Base-by-base conservation (phyloP, 805 yeast species). In the Barnettozyma sp. region DNA sequence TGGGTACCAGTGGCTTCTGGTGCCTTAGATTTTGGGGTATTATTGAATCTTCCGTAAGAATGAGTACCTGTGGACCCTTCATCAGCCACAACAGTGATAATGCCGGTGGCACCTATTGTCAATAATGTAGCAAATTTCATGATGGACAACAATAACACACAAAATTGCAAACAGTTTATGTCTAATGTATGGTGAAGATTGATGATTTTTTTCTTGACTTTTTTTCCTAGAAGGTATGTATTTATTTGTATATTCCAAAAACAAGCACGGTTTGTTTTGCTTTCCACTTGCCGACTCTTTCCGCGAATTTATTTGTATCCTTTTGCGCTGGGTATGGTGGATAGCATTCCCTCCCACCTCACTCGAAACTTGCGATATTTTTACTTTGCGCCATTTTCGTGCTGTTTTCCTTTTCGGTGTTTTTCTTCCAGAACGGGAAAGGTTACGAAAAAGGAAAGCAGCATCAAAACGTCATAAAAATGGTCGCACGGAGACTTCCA, bases 31-130 rank as follows among this genome's bases (percentile, higher is more conserved):
- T 55, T 50, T 43, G 56, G 46, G 36, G 74, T 67, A 58, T 71
- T 68, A 63, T 72, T 63, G 46, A 71, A 72, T 52, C 65, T 66
- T 47, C 83, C 83, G 45, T 63, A 65, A 44, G 58, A 66, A 63
- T 75, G 81, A 36, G 82, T 42, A 33, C 47, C 30, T 6, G 30
- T 43, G 29, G 37, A 42, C 17, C 39, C 46, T 24, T 48, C 42
- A 17, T 47, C 47, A 24, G 39, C 48, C 28, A 53, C 52, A 27
- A 46, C 42, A 18, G 44, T 55, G 30, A 41, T 46, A 26, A 39
- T 34, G 23, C 48, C 41, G 32, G 45, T 44, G 23, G 41, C 48
- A 29, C 49, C 46, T 26, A 43, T 30, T 26, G 46, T 35, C 31
- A 48, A 22, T 23, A 50, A 35, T 16, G 49, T 31, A 18, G 53